Base-by-base conservation (phyloP, 805 yeast species). In the Metschnikowia reukaufii region DNA sequence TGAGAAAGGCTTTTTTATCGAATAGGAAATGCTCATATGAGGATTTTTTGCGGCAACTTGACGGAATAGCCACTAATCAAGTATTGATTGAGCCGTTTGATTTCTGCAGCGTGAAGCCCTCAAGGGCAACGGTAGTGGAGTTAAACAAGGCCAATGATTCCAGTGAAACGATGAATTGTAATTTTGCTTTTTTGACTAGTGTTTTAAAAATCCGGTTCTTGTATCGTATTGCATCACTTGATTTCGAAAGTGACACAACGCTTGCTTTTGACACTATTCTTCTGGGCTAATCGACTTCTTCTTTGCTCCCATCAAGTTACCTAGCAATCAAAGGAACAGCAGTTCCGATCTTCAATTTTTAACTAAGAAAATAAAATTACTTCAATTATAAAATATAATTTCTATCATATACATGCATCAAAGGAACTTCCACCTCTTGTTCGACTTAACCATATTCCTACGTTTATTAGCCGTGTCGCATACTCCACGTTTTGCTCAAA, bases 81-180 rank as follows among this genome's bases (percentile, higher is more conserved):
- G 25, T 16, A 25, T 9, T 39, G 10, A 27, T 49, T 6, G 45
- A 42, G 32, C 52, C 52, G 5, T 42, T 45, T 5, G 52, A 49
- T 34, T 49, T 45, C 20, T 10, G n/a, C 6, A 19, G 20, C 19
- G 25, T 49, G 45, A 23, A 25, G 17, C 52, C 52, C 4, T 39
- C 44, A 2, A 19, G n/a, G 15, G 37, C 40, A 7, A 39, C 31
- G 15, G 15, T 35, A 2, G 4, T n/a, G 1, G 41, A 39, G 15
- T 27, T 45, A 10, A 20, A 8, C 27, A 13, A 19, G 15, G 15
- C 6, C 1, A 17, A 16, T 4, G 21, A 1, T 10, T 17, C 30
- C 17, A n/a, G 2, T 5, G 34, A 31, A 13, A 21, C 19, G 8
- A 8, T n/a, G 39, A 19, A 36, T 7, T 13, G 12, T 7, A 10